Percentiles rank a stretch among this genome's conserved stretches.
Conservation (phyloP, 2,329 filamentous ascomycete genomes). For the Monilinia fructicola region DNA sequence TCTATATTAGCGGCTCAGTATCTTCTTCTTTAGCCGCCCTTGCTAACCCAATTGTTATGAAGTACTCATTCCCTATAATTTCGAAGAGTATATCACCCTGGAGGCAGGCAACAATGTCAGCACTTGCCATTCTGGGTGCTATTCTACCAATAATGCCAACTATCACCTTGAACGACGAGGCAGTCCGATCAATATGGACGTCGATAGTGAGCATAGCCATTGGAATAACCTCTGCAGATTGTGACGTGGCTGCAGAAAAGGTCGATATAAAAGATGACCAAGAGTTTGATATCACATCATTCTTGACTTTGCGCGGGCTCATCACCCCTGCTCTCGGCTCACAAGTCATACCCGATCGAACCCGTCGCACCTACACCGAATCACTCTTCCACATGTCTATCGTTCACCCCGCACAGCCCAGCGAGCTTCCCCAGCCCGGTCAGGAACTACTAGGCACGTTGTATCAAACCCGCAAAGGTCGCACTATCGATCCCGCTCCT, state of each 20-base stretch:
- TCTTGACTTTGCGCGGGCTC: conserved; percentile 66
- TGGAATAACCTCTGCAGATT: conserved; percentile 68
- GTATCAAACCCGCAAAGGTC: conserved; percentile 65
- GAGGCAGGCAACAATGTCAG: conserved; percentile 73
- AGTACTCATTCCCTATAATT: conserved; percentile 73
- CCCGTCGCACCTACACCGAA: conserved; percentile 68
- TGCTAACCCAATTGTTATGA: conserved; percentile 68
- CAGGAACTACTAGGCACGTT: conserved; percentile 60
- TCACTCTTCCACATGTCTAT: conserved; percentile 81
- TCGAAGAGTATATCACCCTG: conserved; percentile 73
- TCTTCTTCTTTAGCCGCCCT: conserved; percentile 65
- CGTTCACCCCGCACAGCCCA: conserved; percentile 65
- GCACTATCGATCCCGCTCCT: conserved; percentile 66
- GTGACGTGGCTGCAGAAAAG: conserved; percentile 47
- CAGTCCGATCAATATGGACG: conserved; percentile 65
- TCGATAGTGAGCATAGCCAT: conserved; percentile 63
- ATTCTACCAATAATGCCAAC: conserved; percentile 60
- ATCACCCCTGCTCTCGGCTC: conserved; percentile 74
- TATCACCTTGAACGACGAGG: conserved; percentile 48
- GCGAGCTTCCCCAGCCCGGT: conserved; percentile 54
- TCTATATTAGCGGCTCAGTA: conserved; percentile 69
- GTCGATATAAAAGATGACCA: conserved; percentile 65
- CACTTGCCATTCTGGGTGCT: conserved; percentile 65
- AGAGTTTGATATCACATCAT: conserved; percentile 75
- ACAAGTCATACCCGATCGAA: conserved; percentile 61